Base-by-base conservation (phyloP, 805 yeast species). In the Candida orba region DNA sequence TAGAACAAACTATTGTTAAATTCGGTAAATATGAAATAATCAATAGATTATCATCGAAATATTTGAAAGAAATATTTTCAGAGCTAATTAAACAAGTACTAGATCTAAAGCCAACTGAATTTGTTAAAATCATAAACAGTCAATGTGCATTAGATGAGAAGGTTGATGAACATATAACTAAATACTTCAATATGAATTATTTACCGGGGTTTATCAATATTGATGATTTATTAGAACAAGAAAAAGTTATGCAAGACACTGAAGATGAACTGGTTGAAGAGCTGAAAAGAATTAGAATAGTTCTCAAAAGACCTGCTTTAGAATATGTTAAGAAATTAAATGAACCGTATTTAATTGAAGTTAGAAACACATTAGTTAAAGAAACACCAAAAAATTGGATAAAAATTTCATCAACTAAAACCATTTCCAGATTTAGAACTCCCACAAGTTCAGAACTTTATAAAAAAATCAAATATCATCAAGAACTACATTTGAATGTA, bases 261-360 rank as follows among this genome's bases (percentile, higher is more conserved):
- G 79, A 79, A 40, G 42, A 49, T 0, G 65, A 69, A 14, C 61
- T 93, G 4, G 61, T 72, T 0, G 64, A 61, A 1, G 90, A 84
- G 49, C 63, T 90, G n/a, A 47, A 51, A 3, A 50, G 53, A 0
- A 67, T 84, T 3, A 65, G 76, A 39, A 56, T 46, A 1, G 39
- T 69, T 1, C 59, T 86, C 25, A 73, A 72, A 25, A 66, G 86
- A 25, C 84, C 90, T 0, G 67, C 73, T 34, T 57, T 84, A 42
- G 65, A 71, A 18, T 88, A 68, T 53, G 66, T 69, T 24, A 72
- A 79, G 13, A 78, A 75, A 43, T 71, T 75, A 40, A 81, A 78
- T 41, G 84, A 82, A 18, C 82, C 87, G 3, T 84, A 81, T 55
- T 65, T 90, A 39, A 72, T 93, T 20, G 96, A 90, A 54, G 80